These are phyloP conservation scores for Plasmodium sp. DNA, from an alignment of 169 alveolate genomes.

Conservation along the genomic window DNA sequence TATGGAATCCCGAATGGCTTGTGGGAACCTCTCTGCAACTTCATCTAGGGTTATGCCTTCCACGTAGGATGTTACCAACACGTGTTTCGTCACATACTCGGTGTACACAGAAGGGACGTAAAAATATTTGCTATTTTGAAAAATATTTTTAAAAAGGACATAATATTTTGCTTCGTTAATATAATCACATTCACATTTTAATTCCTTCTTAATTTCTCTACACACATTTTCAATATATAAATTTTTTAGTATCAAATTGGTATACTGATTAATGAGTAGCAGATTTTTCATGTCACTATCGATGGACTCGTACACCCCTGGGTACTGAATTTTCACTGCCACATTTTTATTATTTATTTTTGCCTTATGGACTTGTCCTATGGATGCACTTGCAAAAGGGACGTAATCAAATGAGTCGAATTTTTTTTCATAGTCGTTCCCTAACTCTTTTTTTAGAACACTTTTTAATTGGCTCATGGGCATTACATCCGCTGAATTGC, in stretches of 20 bases:
- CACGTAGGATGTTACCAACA: slow-evolving; percentile 82
- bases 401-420: slow-evolving; percentile 80
- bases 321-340: slow-evolving; percentile 85
- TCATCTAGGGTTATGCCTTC: slow-evolving; percentile 78
- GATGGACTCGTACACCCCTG: slow-evolving; percentile 84
- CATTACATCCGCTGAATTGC: slow-evolving; percentile 95
- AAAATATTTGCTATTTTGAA: slow-evolving; percentile 79
- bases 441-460: slow-evolving; percentile 88
- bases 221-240: slow-evolving; percentile 80
- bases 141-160: slow-evolving; percentile 78
- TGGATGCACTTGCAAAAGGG: slow-evolving; percentile 90
- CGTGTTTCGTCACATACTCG: slow-evolving; percentile 76
- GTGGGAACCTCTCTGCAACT: slow-evolving; percentile 68
- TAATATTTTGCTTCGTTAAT: slow-evolving; percentile 85
- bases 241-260: slow-evolving; percentile 79
- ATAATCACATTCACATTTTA: slow-evolving; percentile 84
- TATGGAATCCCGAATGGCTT: slow-evolving; percentile 83
- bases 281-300: slow-evolving; percentile 83
- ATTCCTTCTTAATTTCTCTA: slow-evolving; percentile 80
- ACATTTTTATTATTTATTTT: slow-evolving; percentile 74
- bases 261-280: slow-evolving; percentile 77
- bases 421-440: slow-evolving; percentile 87
- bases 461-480: slow-evolving; percentile 87
- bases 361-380: slow-evolving; percentile 87
- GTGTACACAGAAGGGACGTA: slow-evolving; percentile 79